Conservation (phyloP, 1,139 yeast species). For the Yamadazyma taylorii region DNA sequence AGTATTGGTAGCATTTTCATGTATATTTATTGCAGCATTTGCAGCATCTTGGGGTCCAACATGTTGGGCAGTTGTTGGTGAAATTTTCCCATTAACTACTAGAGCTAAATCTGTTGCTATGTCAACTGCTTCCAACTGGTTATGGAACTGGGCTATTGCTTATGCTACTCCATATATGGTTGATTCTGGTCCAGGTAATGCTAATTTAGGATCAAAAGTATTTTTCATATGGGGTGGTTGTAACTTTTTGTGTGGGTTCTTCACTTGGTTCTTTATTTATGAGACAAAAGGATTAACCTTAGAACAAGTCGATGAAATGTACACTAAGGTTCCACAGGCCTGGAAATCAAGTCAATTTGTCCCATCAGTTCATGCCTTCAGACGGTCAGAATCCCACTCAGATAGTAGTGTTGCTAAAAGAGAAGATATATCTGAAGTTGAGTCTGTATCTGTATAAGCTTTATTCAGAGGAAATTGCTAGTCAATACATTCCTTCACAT, state of each 20-base stretch:
- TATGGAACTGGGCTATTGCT: slow-evolving; percentile 75
- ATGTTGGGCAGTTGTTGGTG: slow-evolving; percentile 75
- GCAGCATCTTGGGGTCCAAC: slow-evolving; percentile 89
- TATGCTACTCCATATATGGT: slow-evolving; percentile 75
- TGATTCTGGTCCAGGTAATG: slow-evolving; percentile 59
- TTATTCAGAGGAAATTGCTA: no score
- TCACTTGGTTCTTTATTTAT: slow-evolving; percentile 55
- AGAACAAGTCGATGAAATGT: slow-evolving; percentile 69
- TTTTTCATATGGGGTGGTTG: slow-evolving; percentile 72
- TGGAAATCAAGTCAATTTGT: slow-evolving; percentile 32
- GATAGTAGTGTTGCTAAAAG: slow-evolving; percentile 6
- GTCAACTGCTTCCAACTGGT: slow-evolving; percentile 76
- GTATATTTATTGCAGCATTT: slow-evolving; percentile 75
- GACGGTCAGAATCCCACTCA: slow-evolving; percentile 9
- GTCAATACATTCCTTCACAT: no score
- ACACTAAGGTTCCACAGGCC: slow-evolving; percentile 43
- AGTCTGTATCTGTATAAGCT: slow-evolving; percentile 6
- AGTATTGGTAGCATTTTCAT: slow-evolving; percentile 65
- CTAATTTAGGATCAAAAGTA: slow-evolving; percentile 44
- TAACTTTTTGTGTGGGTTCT: slow-evolving; percentile 53
- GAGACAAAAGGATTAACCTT: slow-evolving; percentile 67
- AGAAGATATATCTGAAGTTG: slow-evolving; percentile 10
- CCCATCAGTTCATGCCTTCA: slow-evolving; percentile 37
- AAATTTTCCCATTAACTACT: slow-evolving; percentile 75
- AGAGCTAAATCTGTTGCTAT: slow-evolving; percentile 80